Percentiles rank a stretch among this genome's conserved stretches.
Evolutionary conservation across 2,329 filamentous ascomycete species (phyloP).

Genomic region (Catunica adiposa): DNA sequence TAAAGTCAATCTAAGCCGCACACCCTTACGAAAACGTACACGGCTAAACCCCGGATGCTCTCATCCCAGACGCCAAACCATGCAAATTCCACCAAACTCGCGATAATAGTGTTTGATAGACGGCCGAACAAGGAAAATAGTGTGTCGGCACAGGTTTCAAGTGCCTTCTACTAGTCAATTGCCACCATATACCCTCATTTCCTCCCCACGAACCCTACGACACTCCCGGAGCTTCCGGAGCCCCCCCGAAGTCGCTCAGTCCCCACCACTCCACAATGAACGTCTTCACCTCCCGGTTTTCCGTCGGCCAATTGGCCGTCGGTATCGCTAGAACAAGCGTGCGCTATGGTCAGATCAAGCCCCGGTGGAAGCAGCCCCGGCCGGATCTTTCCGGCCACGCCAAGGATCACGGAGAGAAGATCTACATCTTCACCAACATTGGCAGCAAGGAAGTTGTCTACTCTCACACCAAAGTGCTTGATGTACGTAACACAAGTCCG

Average conservation of each 20-base stretch:
- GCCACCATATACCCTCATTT: not conserved
- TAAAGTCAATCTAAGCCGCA: not conserved
- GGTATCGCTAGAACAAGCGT: slow-evolving; percentile 26
- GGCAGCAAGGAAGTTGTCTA: slow-evolving; percentile 35
- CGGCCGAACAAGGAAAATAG: slow-evolving; percentile 5
- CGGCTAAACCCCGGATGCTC: slow-evolving; percentile 7
- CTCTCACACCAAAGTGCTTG: slow-evolving; percentile 29
- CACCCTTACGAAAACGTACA: not conserved
- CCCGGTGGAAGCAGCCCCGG: slow-evolving; percentile 16
- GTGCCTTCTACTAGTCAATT: not conserved
- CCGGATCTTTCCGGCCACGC: slow-evolving; percentile 18
- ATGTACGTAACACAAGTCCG: slow-evolving; percentile 24
- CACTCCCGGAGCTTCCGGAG: not conserved
- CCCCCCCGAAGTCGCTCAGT: not conserved
- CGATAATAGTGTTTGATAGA: slow-evolving; percentile 3
- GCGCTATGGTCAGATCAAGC: slow-evolving; percentile 23
- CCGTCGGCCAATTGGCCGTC: slow-evolving; percentile 27
- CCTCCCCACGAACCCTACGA: not conserved
- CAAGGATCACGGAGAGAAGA: slow-evolving; percentile 37
- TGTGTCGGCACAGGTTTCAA: slow-evolving; percentile 1
- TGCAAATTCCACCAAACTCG: slow-evolving; percentile 12
- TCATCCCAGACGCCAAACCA: slow-evolving; percentile 7
- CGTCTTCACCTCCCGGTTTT: slow-evolving; percentile 19
- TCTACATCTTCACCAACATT: slow-evolving; percentile 39
- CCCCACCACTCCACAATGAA: slow-evolving; percentile 16